A percentile compares a stretch with the other conserved stretches of the same genome.
These are phyloP conservation scores for Misopates orontium DNA, from an alignment of 257 asterid genomes.

Conservation along the genomic window DNA sequence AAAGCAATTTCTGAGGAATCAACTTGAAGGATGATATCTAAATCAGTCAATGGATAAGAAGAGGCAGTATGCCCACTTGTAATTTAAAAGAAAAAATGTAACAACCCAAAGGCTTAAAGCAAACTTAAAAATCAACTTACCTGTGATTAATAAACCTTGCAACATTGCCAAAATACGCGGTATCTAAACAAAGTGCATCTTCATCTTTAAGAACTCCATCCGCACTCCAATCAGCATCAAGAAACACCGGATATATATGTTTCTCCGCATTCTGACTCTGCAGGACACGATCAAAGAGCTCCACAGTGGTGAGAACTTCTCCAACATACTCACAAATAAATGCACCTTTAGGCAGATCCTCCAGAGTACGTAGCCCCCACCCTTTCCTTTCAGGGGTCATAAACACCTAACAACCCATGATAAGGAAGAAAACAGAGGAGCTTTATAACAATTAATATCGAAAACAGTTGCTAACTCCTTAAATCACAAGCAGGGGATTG, in stretches of 20 bases:
- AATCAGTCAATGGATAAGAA: not conserved
- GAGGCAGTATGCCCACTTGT: slow-evolving; percentile 3
- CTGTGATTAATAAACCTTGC: slow-evolving; percentile 95
- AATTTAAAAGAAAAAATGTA: slow-evolving; percentile 9
- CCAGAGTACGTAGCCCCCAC: slow-evolving; percentile 93
- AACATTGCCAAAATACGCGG: slow-evolving; percentile 82
- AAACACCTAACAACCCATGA: slow-evolving; percentile 58
- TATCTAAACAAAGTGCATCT: slow-evolving; percentile 93
- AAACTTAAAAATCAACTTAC: slow-evolving; percentile 39
- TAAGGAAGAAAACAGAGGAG: slow-evolving; percentile 18
- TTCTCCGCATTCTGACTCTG: slow-evolving; percentile 52
- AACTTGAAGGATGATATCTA: slow-evolving; percentile 4
- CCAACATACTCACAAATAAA: slow-evolving; percentile 97
- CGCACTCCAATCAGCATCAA: slow-evolving; percentile 92
- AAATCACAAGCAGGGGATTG: not conserved
- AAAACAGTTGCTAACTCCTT: slow-evolving; percentile 5
- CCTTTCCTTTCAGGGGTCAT: slow-evolving; percentile 86
- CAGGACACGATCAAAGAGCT: slow-evolving; percentile 68
- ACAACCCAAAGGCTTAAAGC: slow-evolving; percentile 18
- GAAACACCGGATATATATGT: slow-evolving; percentile 83
- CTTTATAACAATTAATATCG: not conserved
- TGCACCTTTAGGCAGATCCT: slow-evolving; percentile 91
- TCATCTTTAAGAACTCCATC: slow-evolving; percentile 78
- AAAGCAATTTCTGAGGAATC: not conserved
- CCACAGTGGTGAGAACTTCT: slow-evolving; percentile 76